These are phyloP conservation scores for Pelargonium australe DNA, from an alignment of 441 rosid genomes.

Conservation along the genomic window DNA sequence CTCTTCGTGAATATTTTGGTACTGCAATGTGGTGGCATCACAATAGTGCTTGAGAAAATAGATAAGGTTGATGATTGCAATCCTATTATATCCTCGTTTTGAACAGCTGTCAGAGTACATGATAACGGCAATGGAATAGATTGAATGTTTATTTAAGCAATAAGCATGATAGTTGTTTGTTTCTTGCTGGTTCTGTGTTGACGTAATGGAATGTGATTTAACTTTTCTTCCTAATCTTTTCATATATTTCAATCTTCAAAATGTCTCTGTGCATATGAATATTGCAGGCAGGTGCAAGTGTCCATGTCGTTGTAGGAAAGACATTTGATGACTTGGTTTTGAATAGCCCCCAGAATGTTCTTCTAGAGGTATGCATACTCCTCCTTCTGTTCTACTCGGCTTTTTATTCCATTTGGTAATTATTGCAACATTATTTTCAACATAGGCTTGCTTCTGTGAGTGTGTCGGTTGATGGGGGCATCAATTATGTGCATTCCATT, in stretches of 20 bases:
- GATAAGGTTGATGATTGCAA: background rate
- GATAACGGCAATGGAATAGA: background rate
- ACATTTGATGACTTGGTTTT: conserved; percentile 67
- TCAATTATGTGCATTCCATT: background rate
- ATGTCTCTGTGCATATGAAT: conserved; percentile 16
- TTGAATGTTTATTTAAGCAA: background rate
- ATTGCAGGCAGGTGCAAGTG: conserved; percentile 50
- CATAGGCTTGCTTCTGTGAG: background rate
- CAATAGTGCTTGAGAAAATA: background rate
- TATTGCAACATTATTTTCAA: background rate
- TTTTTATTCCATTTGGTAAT: background rate
- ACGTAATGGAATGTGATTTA: background rate
- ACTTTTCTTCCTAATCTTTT: conserved; percentile 1
- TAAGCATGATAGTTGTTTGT: background rate
- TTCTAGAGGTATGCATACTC: conserved; percentile 60
- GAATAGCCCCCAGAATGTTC: conserved; percentile 56
- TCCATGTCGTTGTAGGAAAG: conserved; percentile 64
- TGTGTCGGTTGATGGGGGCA: background rate
- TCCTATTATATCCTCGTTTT: background rate
- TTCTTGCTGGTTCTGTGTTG: background rate
- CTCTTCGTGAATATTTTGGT: background rate
- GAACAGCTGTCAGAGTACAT: background rate
- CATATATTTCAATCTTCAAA: conserved; percentile 2
- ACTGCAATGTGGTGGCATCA: background rate
- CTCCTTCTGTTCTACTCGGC: background rate